phyloP scores from a whole-genome alignment of 192 early-diverging fungal genomes.

The Coemansia sp. region DNA sequence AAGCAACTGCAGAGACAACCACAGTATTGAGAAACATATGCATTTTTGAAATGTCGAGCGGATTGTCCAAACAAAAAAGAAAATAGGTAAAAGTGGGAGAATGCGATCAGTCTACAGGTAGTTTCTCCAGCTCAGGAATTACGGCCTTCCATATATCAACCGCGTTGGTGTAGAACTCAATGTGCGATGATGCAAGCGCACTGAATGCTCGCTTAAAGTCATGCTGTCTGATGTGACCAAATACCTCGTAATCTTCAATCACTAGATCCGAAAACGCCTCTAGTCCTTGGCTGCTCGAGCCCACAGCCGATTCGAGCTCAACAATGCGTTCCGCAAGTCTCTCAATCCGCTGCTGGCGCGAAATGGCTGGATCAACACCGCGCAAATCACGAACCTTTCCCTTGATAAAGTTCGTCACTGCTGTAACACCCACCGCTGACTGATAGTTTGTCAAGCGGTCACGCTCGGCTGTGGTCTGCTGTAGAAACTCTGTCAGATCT shows the following conservation, averaged over 20 bases:
- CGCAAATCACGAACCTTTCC: slow-evolving; percentile 88
- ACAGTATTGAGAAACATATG: not conserved
- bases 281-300: slow-evolving; percentile 68
- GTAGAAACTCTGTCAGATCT: slow-evolving; percentile 76
- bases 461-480: slow-evolving; percentile 68
- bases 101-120: slow-evolving; percentile 43
- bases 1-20: not conserved
- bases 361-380: slow-evolving; percentile 80
- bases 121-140: slow-evolving; percentile 75
- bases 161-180: slow-evolving; percentile 78
- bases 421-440: slow-evolving; percentile 58
- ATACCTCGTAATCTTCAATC: slow-evolving; percentile 79
- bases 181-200: slow-evolving; percentile 75
- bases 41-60: not conserved
- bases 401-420: slow-evolving; percentile 72
- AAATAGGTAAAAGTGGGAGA: not conserved
- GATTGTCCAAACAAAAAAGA: not conserved
- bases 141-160: slow-evolving; percentile 78
- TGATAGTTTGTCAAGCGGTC: slow-evolving; percentile 66
- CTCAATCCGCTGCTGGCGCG: slow-evolving; percentile 75
- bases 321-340: slow-evolving; percentile 68
- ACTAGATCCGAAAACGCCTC: slow-evolving; percentile 77
- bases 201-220: slow-evolving; percentile 78
- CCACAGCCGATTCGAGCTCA: slow-evolving; percentile 81
- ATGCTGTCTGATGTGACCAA: slow-evolving; percentile 72